Conservation (phyloP, 2,329 filamentous ascomycete species). For the Cercospora sesami region DNA sequence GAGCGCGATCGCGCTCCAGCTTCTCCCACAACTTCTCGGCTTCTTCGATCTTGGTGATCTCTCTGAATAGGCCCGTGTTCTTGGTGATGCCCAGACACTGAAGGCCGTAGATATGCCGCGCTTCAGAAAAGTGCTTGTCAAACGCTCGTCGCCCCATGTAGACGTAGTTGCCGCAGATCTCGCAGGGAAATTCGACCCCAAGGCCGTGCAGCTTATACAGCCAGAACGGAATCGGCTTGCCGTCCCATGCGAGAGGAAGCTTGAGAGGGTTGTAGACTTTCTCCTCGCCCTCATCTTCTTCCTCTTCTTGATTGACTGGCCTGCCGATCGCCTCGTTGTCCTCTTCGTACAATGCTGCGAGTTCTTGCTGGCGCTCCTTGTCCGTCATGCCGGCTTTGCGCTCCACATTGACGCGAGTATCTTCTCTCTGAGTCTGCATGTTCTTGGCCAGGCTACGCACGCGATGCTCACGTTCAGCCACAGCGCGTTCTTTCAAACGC, state of each 20-base stretch:
- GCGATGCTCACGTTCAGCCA: conserved; percentile 85
- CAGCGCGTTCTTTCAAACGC: conserved; percentile 79
- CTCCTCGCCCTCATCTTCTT: conserved; percentile 69
- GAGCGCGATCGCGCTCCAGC: conserved; percentile 81
- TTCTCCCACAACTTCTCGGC: conserved; percentile 89
- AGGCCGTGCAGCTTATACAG: conserved; percentile 94
- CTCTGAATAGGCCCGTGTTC: conserved; percentile 77
- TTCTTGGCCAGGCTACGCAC: conserved; percentile 75
- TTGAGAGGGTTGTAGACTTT: conserved; percentile 97
- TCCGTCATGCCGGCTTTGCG: conserved; percentile 97
- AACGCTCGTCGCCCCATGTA: conserved; percentile 96
- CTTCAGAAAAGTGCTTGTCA: conserved; percentile 97
- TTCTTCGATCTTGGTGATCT: conserved; percentile 90
- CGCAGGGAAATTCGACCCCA: conserved; percentile 91
- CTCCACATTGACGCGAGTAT: conserved; percentile 92
- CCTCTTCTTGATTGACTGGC: conserved; percentile 53
- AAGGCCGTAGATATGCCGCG: conserved; percentile 86
- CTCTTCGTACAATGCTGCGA: conserved; percentile 78
- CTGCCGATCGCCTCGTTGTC: conserved; percentile 55
- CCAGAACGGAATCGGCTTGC: conserved; percentile 99
- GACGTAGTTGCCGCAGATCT: conserved; percentile 97
- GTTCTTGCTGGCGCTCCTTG: conserved; percentile 87
- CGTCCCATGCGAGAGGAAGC: conserved; percentile 93
- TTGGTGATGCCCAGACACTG: conserved; percentile 94
- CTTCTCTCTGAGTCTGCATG: conserved; percentile 83